Percentiles rank a stretch among this genome's conserved stretches.
These are phyloP conservation scores for Chrysoporthe deuterocubensis DNA, from an alignment of 2,329 filamentous ascomycete genomes.

Conservation along the genomic window DNA sequence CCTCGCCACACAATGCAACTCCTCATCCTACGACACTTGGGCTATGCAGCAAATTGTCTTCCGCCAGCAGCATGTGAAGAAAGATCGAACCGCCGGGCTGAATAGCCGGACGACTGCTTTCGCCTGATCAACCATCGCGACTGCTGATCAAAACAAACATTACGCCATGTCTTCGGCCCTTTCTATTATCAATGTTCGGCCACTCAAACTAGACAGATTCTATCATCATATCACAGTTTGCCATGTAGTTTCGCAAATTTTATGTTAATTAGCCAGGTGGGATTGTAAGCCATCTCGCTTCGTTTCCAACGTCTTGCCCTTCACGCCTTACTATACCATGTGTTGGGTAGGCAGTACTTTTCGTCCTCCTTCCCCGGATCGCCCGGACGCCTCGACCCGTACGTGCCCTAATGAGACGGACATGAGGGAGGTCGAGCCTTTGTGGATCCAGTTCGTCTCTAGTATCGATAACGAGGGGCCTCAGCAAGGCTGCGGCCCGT, in stretches of 20 bases:
- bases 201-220: background rate
- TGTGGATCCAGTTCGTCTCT: background rate
- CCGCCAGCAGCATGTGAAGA: background rate
- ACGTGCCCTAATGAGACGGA: background rate
- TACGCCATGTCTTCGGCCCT: constrained; percentile 8
- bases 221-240: constrained; percentile 3
- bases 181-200: background rate
- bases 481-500: background rate
- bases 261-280: background rate
- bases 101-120: background rate
- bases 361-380: background rate
- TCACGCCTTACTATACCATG: background rate
- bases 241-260: constrained; percentile 18
- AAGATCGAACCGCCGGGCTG: background rate
- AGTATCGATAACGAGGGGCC: background rate
- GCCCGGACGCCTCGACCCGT: background rate
- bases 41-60: background rate
- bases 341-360: background rate
- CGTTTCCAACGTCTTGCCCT: background rate
- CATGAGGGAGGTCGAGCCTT: background rate
- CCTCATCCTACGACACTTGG: background rate
- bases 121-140: background rate
- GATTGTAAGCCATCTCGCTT: constrained; percentile 4
- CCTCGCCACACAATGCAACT: background rate
- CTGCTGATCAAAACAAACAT: constrained; percentile 28